Evolutionary conservation across 139 green algal genomes (phyloP), one percentile per base, ranked within the genome.

Genomic region (Limnomonas spitsbergensis): DNA sequence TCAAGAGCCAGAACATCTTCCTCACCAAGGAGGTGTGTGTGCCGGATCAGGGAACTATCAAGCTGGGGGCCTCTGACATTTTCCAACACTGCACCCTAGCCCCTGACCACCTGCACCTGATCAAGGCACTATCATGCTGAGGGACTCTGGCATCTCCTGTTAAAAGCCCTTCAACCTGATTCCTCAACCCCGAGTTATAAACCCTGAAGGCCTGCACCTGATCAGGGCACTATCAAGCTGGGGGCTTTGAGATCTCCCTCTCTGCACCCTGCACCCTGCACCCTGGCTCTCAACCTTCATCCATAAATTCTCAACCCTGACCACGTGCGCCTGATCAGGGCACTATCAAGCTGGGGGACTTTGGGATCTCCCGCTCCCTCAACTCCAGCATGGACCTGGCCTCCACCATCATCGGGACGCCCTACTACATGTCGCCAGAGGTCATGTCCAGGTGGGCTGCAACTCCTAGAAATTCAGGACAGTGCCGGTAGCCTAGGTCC

Each of bases 361-460:
- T 92, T 77, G 88, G 88, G 53, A 85, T 91, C 35, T 75, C 71
- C 40, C 78, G 87, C 1, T 75, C 81, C 4, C 66, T 89, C 34
- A 71, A 78, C 40, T 79, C 72, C 47, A 80, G 71, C 3, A 31
- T 80, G 29, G 83, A 89, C 54, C 80, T 91, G 70, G 87, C 87
- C 0, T 86, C 54, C 38, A 91, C 87, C 2, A 78, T 91, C 52
- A 89, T 90, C 6, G 87, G 85, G 37, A 90, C 85, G 27, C 89
- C 89, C 0, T 91, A 90, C 73, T 93, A 91, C 85, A 93, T 93
- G 89, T 86, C 80, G 9, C 87, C 87, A 2, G 87, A 91, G 76
- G 68, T 88, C 54, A 83, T 87, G 76, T 73, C 40, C 27, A 75
- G 68, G 68, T 75, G 36, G 4, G 68, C 68, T 34, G n/a, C n/a